Evolutionary conservation across 2,329 filamentous ascomycete species (phyloP), one percentile per base, ranked within the genome.

Genomic region (Didymella glomerata): DNA sequence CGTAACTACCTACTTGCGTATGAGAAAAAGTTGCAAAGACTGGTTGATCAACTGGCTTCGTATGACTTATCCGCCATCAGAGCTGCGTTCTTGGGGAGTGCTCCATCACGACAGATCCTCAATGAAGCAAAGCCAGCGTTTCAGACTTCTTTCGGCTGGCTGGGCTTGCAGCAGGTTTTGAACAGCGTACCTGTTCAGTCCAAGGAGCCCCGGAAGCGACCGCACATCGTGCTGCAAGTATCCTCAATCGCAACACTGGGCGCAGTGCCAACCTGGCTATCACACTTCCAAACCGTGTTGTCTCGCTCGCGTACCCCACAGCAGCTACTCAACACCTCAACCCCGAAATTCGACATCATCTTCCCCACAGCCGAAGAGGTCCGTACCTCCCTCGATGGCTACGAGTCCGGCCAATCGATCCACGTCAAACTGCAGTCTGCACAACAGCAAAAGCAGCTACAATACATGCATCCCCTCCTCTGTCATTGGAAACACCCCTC

Each of bases 221-320:
- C 68, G 44, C 64, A 68, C 3, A 62, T 91, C 27, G 84, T 87
- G 1, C 75, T 84, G 4, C 87, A 95, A 76, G 80, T 94, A 40
- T 96, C 92, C 0, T 96, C 92, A 0, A 90, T 96, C 47, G 92
- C 92, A 2, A 92, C 91, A 0, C 81, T 96, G 0, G 91, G 90
- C 0, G 80, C 82, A 25, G 88, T 83, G 9, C 85, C 92, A 50
- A 85, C 83, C 51, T 96, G 92, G 92, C 79, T 96, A 0, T 84
- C 84, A 48, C 82, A 86, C 24, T 88, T 63, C 72, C 51, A 77
- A 74, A 42, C 75, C 79, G 48, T 78, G 69, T 61, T 75, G 16
- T 41, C 71, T 68, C 48, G 27, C 4, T 50, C 50, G 1, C 48
- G 49, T 4, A 9, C 45, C 7, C 25, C 45, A 22, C 48, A 36